Conservation (phyloP, 208 protist species). For the Acanthamoeba culbertsoni region DNA sequence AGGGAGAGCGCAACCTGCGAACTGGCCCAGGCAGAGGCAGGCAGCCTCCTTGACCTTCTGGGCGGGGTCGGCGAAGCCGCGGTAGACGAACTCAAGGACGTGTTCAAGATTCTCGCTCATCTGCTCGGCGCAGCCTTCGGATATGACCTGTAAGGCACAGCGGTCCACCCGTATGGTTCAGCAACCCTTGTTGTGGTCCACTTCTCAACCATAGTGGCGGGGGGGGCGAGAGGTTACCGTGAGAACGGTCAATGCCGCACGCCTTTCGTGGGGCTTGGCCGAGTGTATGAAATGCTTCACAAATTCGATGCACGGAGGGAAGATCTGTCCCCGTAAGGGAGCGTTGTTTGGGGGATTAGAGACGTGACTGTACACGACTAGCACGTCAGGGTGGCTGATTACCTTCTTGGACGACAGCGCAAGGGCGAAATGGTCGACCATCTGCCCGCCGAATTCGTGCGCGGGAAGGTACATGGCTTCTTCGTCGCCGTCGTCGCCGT, state of each 20-base stretch:
- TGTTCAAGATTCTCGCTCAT: conserved; percentile 38
- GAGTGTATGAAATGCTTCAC: conserved; percentile 36
- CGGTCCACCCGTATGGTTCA: not conserved
- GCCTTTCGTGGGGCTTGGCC: not conserved
- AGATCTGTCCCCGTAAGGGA: not conserved
- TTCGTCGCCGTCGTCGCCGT: conserved; percentile 35
- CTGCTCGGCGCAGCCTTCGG: conserved; percentile 25
- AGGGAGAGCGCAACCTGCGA: too few species aligned
- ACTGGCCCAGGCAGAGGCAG: conserved; percentile 38
- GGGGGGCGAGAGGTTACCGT: not conserved
- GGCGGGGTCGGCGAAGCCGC: not conserved
- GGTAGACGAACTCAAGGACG: conserved; percentile 29
- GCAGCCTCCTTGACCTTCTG: conserved; percentile 48
- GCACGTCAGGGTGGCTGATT: too few species aligned
- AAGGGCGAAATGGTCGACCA: conserved; percentile 46
- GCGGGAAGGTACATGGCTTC: conserved; percentile 31
- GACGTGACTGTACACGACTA: too few species aligned
- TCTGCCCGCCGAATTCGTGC: conserved; percentile 19
- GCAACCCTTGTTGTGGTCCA: not conserved
- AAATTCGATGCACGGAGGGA: conserved; percentile 28
- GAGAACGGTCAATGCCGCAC: not conserved
- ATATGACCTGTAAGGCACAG: not conserved
- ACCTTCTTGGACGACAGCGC: conserved; percentile 38
- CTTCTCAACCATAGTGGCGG: not conserved
- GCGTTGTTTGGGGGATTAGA: not conserved